Evolutionary conservation across 2,329 filamentous ascomycete genomes (phyloP).

Genomic region (Cladosporium cucumerinum): DNA sequence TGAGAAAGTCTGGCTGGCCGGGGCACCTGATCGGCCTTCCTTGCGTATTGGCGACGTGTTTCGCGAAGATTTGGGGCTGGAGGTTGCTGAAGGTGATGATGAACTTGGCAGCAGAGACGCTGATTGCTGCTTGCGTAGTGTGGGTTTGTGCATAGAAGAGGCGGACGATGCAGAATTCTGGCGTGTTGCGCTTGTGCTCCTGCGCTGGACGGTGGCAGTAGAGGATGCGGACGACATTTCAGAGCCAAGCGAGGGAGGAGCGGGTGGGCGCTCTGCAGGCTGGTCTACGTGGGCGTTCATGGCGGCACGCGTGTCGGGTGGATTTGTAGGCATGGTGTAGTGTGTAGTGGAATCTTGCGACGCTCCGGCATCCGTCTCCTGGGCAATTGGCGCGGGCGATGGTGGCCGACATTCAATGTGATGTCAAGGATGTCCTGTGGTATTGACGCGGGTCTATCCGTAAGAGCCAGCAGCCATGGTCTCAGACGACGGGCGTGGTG

Average conservation of each 20-base stretch:
- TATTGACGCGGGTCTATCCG: constrained; percentile 12
- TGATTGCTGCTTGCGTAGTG: constrained; percentile 28
- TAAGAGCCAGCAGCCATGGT: constrained; percentile 11
- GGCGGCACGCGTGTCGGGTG: constrained; percentile 2
- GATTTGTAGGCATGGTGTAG: constrained; percentile 3
- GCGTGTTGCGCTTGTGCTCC: constrained; percentile 11
- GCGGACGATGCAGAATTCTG: constrained; percentile 19
- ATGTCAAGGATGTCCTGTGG: constrained; percentile 12
- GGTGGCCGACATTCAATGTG: constrained; percentile 9
- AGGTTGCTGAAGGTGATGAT: constrained; percentile 36
- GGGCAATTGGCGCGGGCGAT: constrained; percentile 6
- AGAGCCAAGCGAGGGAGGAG: background rate
- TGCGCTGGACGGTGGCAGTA: constrained; percentile 11
- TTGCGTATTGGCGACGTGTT: constrained; percentile 48
- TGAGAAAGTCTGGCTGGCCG: constrained; percentile 33
- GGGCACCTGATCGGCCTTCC: constrained; percentile 40
- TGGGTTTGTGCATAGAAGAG: constrained; percentile 17
- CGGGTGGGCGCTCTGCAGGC: constrained; percentile 1
- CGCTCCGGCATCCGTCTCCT: background rate
- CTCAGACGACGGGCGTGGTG: constrained; percentile 16
- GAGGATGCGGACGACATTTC: constrained; percentile 11
- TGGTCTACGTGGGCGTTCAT: constrained; percentile 4
- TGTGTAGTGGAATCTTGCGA: constrained; percentile 6
- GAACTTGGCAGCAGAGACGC: constrained; percentile 27
- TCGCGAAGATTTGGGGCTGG: constrained; percentile 46